These are phyloP conservation scores for Colletotrichum sp. DNA, from an alignment of 2,329 filamentous ascomycete genomes.

Conservation along the genomic window DNA sequence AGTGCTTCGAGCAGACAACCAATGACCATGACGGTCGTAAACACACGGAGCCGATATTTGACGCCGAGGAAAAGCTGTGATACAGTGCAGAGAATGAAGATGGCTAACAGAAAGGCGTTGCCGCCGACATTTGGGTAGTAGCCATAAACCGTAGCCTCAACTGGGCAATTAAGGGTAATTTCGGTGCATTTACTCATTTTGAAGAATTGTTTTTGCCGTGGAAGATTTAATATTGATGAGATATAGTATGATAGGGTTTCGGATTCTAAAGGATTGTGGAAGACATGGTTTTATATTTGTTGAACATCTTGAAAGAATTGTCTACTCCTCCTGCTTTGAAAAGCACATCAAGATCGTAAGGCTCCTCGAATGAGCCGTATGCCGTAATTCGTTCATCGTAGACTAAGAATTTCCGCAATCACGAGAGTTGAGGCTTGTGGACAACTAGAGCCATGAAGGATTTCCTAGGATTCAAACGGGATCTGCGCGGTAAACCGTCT, in stretches of 20 bases:
- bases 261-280: not conserved
- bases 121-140: not conserved
- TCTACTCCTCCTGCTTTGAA: not conserved
- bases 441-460: not conserved
- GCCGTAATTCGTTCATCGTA: not conserved
- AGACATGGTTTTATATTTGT: not conserved
- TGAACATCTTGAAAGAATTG: not conserved
- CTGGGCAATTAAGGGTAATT: not conserved
- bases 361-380: not conserved
- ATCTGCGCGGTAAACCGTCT: not conserved
- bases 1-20: slow-evolving; percentile 18
- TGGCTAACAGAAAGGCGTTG: not conserved
- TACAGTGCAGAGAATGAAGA: not conserved
- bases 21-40: not conserved
- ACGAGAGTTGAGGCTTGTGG: not conserved
- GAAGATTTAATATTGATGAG: accelerated
- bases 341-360: not conserved
- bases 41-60: not conserved
- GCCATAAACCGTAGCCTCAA: not conserved
- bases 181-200: not conserved
- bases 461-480: not conserved
- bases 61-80: not conserved
- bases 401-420: not conserved
- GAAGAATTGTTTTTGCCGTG: not conserved
- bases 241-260: accelerated